Evolutionary conservation across 2,329 filamentous ascomycete species (phyloP), one percentile per base, ranked within the genome.

Genomic region (Bipolaris cookei): DNA sequence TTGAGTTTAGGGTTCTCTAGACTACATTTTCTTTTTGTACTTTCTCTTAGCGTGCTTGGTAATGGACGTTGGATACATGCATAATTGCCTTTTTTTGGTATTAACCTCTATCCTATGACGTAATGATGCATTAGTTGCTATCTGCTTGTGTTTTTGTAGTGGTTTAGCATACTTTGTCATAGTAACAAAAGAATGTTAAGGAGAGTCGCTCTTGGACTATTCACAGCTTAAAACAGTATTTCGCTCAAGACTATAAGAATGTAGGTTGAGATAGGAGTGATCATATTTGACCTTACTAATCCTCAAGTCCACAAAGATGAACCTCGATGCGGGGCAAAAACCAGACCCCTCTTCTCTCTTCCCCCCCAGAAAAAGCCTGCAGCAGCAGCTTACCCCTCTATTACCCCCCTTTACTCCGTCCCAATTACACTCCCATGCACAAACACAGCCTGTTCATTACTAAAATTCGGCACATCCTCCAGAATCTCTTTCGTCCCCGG

Each of bases 391-490:
- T 54, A 54, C 51, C 51, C 51, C 51, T 54, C 51, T 43, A 34
- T 49, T 23, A 16, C 34, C 21, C 5, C 18, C 39, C n/a, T n/a
- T n/a, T 62, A 65, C 25, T 58, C 54, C 2, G 54, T 25, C 6
- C 52, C 62, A 23, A 71, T 56, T 18, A 74, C 50, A 7, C 46
- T 50, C 3, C 71, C 71, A 11, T 53, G 42, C 7, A 71, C 7
- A 6, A 74, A 30, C 16, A 78, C 56, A 0, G 78, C 76, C 53
- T 74, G 58, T 59, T 73, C 71, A 18, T 56, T 76, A 56, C 72
- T 76, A 43, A 77, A 75, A 42, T 74, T 76, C 11, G 61, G 32
- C 10, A 80, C 58, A 56, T 75, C 72, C 8, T 67, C 72, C 59
- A 77, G 67, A 49, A 81, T 68, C 23, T 77, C 74, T 42, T 75